Conservation (phyloP, 2,329 filamentous ascomycete genomes). For the Balansia obtecta region DNA sequence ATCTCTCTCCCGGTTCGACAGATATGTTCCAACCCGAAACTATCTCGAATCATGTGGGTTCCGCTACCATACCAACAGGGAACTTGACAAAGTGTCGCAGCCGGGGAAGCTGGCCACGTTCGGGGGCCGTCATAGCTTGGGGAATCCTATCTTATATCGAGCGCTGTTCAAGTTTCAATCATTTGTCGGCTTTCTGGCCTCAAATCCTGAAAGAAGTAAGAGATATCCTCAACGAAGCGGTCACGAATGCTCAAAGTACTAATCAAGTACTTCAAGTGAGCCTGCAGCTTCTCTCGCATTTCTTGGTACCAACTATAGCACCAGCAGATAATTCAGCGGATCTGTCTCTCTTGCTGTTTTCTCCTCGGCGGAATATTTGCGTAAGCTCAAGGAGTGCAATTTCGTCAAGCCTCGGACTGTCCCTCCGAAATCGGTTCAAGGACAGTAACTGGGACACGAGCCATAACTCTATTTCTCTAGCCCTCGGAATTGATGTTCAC, state of each 20-base stretch:
- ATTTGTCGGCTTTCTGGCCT: not conserved
- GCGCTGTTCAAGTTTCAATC: not conserved
- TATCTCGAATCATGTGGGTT: slow-evolving; percentile 23
- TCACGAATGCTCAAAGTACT: not conserved
- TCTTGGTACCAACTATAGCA: not conserved
- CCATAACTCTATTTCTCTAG: slow-evolving; percentile 62
- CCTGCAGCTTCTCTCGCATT: not conserved
- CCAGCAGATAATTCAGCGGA: not conserved
- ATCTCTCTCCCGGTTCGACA: slow-evolving; percentile 22
- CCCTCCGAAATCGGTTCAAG: not conserved
- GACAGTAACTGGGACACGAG: slow-evolving; percentile 48
- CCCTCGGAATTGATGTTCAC: slow-evolving; percentile 65
- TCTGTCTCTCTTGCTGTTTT: not conserved
- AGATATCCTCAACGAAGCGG: no score
- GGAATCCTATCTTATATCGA: not conserved
- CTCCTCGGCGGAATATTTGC: not conserved
- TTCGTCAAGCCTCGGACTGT: not conserved
- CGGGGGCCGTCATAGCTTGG: not conserved
- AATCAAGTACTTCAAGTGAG: not conserved
- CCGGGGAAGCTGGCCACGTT: slow-evolving; percentile 31
- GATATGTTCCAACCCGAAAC: slow-evolving; percentile 37
- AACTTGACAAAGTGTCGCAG: slow-evolving; percentile 26
- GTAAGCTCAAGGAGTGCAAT: not conserved
- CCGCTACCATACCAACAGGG: slow-evolving; percentile 33
- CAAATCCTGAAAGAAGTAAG: not conserved